Conservation (phyloP, 768 basidiomycete species). For the Hygrocybe punicea region DNA sequence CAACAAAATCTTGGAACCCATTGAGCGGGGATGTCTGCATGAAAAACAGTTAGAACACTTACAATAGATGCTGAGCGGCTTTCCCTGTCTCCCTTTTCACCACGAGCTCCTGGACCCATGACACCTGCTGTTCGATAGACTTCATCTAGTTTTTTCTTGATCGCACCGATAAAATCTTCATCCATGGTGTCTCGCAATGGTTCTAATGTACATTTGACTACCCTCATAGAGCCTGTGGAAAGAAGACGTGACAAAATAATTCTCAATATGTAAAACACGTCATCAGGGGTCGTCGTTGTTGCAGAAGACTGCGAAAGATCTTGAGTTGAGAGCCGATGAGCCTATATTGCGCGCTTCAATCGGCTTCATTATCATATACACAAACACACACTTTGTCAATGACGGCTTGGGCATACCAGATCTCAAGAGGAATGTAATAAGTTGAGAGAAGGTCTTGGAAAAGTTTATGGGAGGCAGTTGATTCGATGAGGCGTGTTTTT, state of each 20-base stretch:
- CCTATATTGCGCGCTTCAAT: constrained; percentile 44
- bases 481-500: constrained; percentile 37
- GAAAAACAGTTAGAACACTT: constrained; percentile 32
- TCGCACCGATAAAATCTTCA: constrained; percentile 72
- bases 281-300: constrained; percentile 81
- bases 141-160: constrained; percentile 84
- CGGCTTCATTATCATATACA: constrained; percentile 4
- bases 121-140: constrained; percentile 62
- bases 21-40: not conserved
- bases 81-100: constrained; percentile 80
- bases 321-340: constrained; percentile 76
- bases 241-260: constrained; percentile 72
- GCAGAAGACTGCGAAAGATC: constrained; percentile 63
- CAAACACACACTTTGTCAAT: constrained; percentile 71
- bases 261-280: constrained; percentile 94
- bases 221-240: constrained; percentile 65
- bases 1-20: constrained; percentile 60
- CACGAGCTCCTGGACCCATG: constrained; percentile 45
- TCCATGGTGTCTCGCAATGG: constrained; percentile 76
- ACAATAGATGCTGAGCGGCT: constrained; percentile 80
- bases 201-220: constrained; percentile 56
- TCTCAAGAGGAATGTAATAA: constrained; percentile 86
- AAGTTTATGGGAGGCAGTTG: constrained; percentile 51
- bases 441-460: constrained; percentile 65
- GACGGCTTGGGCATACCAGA: constrained; percentile 84